Evolutionary conservation across 2,329 filamentous ascomycete genomes (phyloP).

Genomic region (Arthroderma uncinatum): DNA sequence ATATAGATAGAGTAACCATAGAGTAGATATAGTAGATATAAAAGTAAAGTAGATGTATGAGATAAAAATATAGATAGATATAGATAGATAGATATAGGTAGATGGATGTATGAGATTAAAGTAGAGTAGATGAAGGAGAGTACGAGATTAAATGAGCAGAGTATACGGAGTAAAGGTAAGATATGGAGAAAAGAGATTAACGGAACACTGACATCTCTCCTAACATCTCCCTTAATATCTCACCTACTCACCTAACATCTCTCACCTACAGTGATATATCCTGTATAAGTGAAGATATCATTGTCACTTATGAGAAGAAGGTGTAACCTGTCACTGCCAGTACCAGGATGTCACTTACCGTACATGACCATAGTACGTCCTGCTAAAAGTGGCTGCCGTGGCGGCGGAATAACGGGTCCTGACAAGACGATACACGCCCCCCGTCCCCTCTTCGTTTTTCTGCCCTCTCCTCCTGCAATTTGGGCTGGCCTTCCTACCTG

Average conservation of each 20-base stretch:
- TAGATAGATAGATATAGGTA: background rate
- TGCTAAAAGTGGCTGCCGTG: background rate
- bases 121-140: background rate
- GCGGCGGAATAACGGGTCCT: background rate
- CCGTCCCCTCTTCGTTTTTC: background rate
- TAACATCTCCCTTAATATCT: background rate
- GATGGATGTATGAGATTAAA: background rate
- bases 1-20: background rate
- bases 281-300: background rate
- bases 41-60: background rate
- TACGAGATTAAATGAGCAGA: too few species aligned
- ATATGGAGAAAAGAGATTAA: too few species aligned
- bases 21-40: background rate
- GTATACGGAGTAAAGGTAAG: too few species aligned
- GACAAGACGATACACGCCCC: background rate
- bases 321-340: background rate
- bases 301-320: too few species aligned
- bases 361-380: background rate
- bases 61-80: background rate
- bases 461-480: slow-evolving; percentile 2
- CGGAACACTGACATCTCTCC: background rate
- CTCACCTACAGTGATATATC: too few species aligned
- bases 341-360: slow-evolving; percentile 2
- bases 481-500: background rate
- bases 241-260: background rate